Evolutionary conservation across 2,329 filamentous ascomycete species (phyloP), one percentile per base, ranked within the genome.

Genomic region (Xylaria polymorpha): DNA sequence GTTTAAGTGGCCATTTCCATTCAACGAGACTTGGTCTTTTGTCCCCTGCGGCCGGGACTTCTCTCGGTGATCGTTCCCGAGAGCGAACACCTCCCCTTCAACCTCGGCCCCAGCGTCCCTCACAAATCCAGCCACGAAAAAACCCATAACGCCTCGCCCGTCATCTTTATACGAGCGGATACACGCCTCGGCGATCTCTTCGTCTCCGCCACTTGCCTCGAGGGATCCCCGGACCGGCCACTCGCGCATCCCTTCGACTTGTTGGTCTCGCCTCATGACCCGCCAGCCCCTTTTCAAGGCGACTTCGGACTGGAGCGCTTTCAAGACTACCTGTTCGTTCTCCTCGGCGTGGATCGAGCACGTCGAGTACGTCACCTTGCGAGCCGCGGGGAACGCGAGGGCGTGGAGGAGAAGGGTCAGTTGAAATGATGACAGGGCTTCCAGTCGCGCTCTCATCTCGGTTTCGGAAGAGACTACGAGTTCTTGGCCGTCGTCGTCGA

Each of bases 51-150:
- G 10, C 15, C 15, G 22, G 29, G 59, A 74, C 39, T 75, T 71
- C 25, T 53, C 53, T 8, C 62, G 51, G 10, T 74, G 67, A 4
- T n/a, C 22, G 6, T 43, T 48, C 55, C 15, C 14, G 4, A 29
- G n/a, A 20, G 25, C 29, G 5, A 71, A 68, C 14, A 71, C 70
- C 8, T 71, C 72, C 12, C 69, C 71, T 61, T 73, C 72, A 20
- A 70, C 69, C 35, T 69, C 70, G 50, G 74, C 69, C 80, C 80
- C 79, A 79, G 51, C 73, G 51, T 91, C 87, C 62, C 92, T 85
- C 3, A 93, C 86, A 80, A 99, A 97, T 0, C 87, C 93, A n/a
- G 90, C 94, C 22, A 98, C 92, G 75, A 99, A 99, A 81, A 99
- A 98, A 0, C 96, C 95, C 88, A 98, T 97, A 0, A 94, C 92